phyloP scores from a whole-genome alignment of 208 protist species.

The Tetramitus jugosus region DNA sequence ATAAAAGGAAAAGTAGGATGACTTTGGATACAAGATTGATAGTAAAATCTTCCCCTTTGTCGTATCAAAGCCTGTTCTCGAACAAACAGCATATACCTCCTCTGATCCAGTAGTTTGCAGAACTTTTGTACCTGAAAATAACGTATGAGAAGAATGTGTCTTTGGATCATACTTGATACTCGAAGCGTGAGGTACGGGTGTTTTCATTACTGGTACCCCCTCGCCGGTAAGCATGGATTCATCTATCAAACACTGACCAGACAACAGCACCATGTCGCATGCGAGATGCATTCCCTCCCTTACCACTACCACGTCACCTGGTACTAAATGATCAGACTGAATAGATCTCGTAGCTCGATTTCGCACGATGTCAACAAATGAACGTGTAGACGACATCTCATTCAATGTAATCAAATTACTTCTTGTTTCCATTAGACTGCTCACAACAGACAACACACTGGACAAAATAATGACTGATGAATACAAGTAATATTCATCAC shows the following conservation, averaged over 20 bases:
- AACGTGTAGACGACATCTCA: not conserved
- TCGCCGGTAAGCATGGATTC: constrained; percentile 57
- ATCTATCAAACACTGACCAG: constrained; percentile 43
- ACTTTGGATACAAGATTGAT: constrained; percentile 48
- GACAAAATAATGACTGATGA: not conserved
- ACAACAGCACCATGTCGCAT: constrained; percentile 46
- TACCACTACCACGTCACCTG: constrained; percentile 19
- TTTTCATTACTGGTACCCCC: constrained; percentile 43
- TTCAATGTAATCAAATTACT: constrained; percentile 16
- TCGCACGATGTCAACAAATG: too few relatives aligned
- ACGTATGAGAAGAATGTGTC: not conserved
- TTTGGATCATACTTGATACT: not conserved
- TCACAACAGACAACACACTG: not conserved
- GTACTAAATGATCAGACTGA: constrained; percentile 3
- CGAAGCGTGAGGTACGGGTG: constrained; percentile 17
- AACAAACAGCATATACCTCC: not conserved
- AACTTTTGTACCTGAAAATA: constrained; percentile 45
- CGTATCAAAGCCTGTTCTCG: constrained; percentile 44
- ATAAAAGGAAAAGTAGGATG: constrained; percentile 45
- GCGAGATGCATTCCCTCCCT: constrained; percentile 27
- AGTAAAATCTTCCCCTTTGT: constrained; percentile 46
- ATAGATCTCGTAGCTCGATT: not conserved
- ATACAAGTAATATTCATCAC: constrained; percentile 23
- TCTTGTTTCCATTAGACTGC: constrained; percentile 20
- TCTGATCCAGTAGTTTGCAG: constrained; percentile 15